Percentiles rank a stretch among this genome's conserved stretches.
Evolutionary conservation across 2,329 filamentous ascomycete genomes (phyloP).

Genomic region (Scedosporium apiospermum): DNA sequence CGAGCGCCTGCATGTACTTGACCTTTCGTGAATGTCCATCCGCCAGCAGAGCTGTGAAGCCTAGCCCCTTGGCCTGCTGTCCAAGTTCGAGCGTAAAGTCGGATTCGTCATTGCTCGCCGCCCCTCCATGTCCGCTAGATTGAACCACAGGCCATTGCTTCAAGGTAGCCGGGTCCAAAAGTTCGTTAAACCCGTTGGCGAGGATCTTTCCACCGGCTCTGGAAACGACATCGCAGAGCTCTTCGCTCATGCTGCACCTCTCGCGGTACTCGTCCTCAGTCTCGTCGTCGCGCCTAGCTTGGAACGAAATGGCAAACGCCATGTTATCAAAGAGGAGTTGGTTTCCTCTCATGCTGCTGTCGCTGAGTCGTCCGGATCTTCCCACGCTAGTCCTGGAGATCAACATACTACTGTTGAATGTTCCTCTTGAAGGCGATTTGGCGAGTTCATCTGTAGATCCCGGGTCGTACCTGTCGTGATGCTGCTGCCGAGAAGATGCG

Average conservation of each 20-base stretch:
- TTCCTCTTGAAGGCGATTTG: slow-evolving; percentile 25
- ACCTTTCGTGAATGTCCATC: slow-evolving; percentile 77
- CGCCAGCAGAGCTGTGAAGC: slow-evolving; percentile 79
- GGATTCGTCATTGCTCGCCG: background rate
- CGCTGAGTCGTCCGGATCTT: background rate
- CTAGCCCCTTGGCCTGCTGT: slow-evolving; percentile 39
- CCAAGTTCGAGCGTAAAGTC: slow-evolving; percentile 39
- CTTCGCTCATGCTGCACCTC: slow-evolving; percentile 28
- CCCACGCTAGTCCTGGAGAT: background rate
- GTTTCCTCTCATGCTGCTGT: background rate
- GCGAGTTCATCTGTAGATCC: slow-evolving; percentile 41
- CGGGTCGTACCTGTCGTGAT: slow-evolving; percentile 20
- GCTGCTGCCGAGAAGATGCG: slow-evolving; percentile 7
- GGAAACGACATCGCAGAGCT: slow-evolving; percentile 52
- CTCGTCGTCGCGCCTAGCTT: slow-evolving; percentile 37
- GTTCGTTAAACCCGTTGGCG: slow-evolving; percentile 65
- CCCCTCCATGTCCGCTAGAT: background rate
- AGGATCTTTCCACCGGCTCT: slow-evolving; percentile 66
- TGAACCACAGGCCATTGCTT: background rate
- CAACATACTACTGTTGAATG: slow-evolving; percentile 27
- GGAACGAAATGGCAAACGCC: slow-evolving; percentile 79
- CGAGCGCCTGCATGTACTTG: slow-evolving; percentile 92
- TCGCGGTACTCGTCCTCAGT: slow-evolving; percentile 38
- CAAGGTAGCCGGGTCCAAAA: slow-evolving; percentile 48
- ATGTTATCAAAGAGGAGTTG: slow-evolving; percentile 60